A percentile compares a stretch with the other conserved stretches of the same genome.
Conservation (phyloP, 2,329 filamentous ascomycete genomes). For the Cordyceps cicadae region DNA sequence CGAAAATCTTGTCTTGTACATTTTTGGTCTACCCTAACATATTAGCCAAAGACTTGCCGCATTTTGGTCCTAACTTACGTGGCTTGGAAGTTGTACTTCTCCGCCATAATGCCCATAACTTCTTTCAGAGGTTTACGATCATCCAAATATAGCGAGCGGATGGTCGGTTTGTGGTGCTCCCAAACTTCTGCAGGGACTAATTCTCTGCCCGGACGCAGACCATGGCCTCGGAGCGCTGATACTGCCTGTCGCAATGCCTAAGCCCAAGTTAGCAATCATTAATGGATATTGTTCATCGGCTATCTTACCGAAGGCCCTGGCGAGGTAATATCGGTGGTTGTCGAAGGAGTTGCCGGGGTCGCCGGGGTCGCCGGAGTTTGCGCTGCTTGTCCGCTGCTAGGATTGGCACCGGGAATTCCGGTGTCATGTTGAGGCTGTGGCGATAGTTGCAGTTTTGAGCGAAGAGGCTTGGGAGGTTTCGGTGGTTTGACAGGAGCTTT, state of each 20-base stretch:
- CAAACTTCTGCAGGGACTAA: slow-evolving; percentile 38
- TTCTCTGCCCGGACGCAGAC: slow-evolving; percentile 30
- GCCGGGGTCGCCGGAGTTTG: slow-evolving; percentile 12
- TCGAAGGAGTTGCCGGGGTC: slow-evolving; percentile 16
- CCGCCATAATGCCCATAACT: slow-evolving; percentile 43
- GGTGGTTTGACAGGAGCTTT: slow-evolving; percentile 28
- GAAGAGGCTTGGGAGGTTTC: slow-evolving; percentile 6
- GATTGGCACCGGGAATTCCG: neutral
- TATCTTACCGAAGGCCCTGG: slow-evolving; percentile 18
- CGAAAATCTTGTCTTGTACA: slow-evolving; percentile 49
- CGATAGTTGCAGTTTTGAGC: slow-evolving; percentile 17
- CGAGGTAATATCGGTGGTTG: slow-evolving; percentile 16
- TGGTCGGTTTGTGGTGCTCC: slow-evolving; percentile 39
- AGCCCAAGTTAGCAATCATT: neutral
- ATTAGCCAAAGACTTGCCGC: slow-evolving; percentile 13
- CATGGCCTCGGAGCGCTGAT: slow-evolving; percentile 4
- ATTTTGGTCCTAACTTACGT: slow-evolving; percentile 29
- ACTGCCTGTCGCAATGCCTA: neutral
- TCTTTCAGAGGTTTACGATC: slow-evolving; percentile 44
- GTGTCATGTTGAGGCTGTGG: neutral
- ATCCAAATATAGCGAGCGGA: slow-evolving; percentile 38
- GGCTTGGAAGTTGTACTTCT: slow-evolving; percentile 39
- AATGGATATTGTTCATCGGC: neutral
- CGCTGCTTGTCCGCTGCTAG: neutral
- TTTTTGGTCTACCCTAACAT: slow-evolving; percentile 34